Conservation (phyloP, 345 rosid genomes). For the Nasturtium officinale region DNA sequence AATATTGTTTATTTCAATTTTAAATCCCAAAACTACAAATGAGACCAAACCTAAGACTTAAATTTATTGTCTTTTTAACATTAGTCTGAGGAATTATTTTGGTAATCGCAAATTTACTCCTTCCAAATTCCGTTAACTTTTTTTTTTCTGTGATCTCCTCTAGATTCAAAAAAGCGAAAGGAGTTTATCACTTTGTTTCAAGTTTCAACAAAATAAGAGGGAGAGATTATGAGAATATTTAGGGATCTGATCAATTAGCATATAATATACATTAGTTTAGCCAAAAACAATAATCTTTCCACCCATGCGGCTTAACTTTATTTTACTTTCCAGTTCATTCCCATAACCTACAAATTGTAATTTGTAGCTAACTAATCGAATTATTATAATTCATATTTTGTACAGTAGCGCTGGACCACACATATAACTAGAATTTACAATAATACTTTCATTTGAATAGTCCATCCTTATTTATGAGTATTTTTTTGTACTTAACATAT, state of each 20-base stretch:
- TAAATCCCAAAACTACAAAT: background rate
- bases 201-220: slow-evolving; percentile 38
- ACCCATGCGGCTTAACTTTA: slow-evolving; percentile 42
- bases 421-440: slow-evolving; percentile 25
- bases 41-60: background rate
- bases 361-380: background rate
- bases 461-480: slow-evolving; percentile 25
- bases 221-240: slow-evolving; percentile 38
- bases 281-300: slow-evolving; percentile 41
- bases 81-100: background rate
- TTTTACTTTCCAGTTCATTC: slow-evolving; percentile 43
- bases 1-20: background rate
- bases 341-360: slow-evolving; percentile 19
- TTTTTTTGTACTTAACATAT: background rate
- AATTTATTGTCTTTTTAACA: no score
- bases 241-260: slow-evolving; percentile 43
- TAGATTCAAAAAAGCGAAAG: slow-evolving; percentile 40
- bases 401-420: slow-evolving; percentile 29
- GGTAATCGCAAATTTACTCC: slow-evolving; percentile 10
- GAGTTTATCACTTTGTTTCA: slow-evolving; percentile 31
- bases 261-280: slow-evolving; percentile 19
- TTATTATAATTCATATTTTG: background rate
- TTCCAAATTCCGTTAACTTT: background rate
- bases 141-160: slow-evolving; percentile 6
- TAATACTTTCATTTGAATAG: background rate